A percentile compares a stretch with the other conserved stretches of the same genome.
These are phyloP conservation scores for Xylaria cubensis DNA, from an alignment of 495 filamentous ascomycete genomes.

Conservation along the genomic window DNA sequence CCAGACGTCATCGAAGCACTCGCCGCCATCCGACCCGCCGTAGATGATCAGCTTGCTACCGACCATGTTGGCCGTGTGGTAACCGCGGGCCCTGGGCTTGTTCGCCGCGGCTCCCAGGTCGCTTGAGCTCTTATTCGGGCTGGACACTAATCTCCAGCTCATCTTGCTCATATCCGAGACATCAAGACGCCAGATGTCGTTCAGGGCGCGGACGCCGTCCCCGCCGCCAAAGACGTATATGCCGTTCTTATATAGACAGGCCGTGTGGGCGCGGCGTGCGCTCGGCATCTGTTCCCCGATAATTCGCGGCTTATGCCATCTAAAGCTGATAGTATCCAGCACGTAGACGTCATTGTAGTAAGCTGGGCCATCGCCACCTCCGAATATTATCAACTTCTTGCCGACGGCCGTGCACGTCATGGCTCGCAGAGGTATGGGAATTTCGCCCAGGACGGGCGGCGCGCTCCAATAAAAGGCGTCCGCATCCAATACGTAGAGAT, in stretches of 20 bases:
- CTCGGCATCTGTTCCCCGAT: constrained; percentile 59
- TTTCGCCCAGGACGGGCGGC: constrained; percentile 64
- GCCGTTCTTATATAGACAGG: constrained; percentile 69
- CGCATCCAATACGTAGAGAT: constrained; percentile 68
- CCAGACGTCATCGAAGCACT: constrained; percentile 74
- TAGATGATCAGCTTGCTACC: constrained; percentile 71
- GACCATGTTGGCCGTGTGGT: constrained; percentile 74
- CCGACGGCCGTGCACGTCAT: constrained; percentile 72
- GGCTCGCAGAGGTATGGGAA: constrained; percentile 66
- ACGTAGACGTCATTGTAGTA: constrained; percentile 76
- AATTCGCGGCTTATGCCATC: constrained; percentile 64
- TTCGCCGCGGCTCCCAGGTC: constrained; percentile 34
- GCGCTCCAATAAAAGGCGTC: constrained; percentile 69
- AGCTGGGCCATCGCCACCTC: constrained; percentile 68
- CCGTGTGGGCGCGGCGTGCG: constrained; percentile 66
- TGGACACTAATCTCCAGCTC: constrained; percentile 66
- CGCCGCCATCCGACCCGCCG: constrained; percentile 68
- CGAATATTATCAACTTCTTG: constrained; percentile 70
- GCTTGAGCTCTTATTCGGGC: constrained; percentile 37
- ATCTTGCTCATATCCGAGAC: constrained; percentile 66
- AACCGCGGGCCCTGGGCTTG: constrained; percentile 65
- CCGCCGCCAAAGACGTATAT: constrained; percentile 73
- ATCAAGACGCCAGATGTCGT: constrained; percentile 72
- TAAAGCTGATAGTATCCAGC: constrained; percentile 67
- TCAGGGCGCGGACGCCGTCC: constrained; percentile 68